Conservation (phyloP, 192 early-diverging fungal genomes). For the Rhizoclosmatium sp. region DNA sequence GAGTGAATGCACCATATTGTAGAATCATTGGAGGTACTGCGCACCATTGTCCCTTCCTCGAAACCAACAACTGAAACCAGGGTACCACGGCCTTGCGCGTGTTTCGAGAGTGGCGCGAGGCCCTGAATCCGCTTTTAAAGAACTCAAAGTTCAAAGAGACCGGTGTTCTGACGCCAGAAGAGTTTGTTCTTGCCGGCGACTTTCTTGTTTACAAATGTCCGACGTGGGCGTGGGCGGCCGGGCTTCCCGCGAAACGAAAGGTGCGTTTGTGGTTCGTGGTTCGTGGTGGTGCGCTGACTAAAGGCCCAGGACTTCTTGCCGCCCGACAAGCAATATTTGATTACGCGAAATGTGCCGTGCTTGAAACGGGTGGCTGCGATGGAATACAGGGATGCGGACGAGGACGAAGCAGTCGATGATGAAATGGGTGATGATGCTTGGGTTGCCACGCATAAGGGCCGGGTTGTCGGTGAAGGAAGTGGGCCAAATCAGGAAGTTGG, state of each 20-base stretch:
- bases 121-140: slow-evolving; percentile 91
- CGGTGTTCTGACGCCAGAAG: slow-evolving; percentile 94
- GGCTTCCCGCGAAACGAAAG: slow-evolving; percentile 73
- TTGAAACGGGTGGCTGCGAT: slow-evolving; percentile 83
- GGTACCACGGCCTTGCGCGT: slow-evolving; percentile 34
- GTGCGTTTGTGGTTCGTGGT: not conserved
- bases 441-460: slow-evolving; percentile 82
- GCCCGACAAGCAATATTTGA: slow-evolving; percentile 91
- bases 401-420: slow-evolving; percentile 42
- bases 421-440: slow-evolving; percentile 73
- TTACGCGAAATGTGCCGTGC: slow-evolving; percentile 95
- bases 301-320: slow-evolving; percentile 51
- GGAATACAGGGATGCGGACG: slow-evolving; percentile 69
- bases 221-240: slow-evolving; percentile 91
- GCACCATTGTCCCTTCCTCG: too few relatives aligned
- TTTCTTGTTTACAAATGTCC: slow-evolving; percentile 98
- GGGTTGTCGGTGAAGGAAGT: slow-evolving; percentile 29
- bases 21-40: too few relatives aligned
- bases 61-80: not conserved
- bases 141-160: slow-evolving; percentile 96
- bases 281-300: not conserved
- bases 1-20: not conserved
- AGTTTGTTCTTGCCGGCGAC: slow-evolving; percentile 97
- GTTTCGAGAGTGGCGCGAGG: slow-evolving; percentile 77
- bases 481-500: not conserved